Evolutionary conservation across 2,329 filamentous ascomycete species (phyloP).

Genomic region (Aspergillus cejpii): DNA sequence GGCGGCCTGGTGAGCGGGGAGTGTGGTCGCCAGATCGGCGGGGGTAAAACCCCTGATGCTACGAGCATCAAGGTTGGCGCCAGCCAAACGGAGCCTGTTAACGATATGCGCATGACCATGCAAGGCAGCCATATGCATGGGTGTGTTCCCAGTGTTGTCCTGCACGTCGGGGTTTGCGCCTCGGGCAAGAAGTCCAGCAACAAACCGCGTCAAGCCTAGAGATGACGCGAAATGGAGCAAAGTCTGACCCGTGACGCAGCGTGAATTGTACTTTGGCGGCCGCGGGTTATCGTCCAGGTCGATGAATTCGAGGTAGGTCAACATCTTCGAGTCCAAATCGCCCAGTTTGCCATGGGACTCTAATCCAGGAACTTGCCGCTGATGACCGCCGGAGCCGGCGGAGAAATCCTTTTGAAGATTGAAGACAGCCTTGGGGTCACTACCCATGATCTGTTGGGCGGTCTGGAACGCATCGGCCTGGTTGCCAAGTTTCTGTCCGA

Average conservation of each 20-base stretch:
- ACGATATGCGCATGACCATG: constrained; percentile 71
- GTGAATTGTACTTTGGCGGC: constrained; percentile 60
- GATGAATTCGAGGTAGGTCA: constrained; percentile 70
- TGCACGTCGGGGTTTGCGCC: constrained; percentile 69
- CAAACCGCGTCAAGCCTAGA: constrained; percentile 66
- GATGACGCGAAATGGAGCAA: constrained; percentile 75
- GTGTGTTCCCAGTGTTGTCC: constrained; percentile 73
- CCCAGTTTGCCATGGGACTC: constrained; percentile 39
- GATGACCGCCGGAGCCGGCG: constrained; percentile 40
- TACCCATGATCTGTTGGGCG: constrained; percentile 45
- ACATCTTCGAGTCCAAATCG: constrained; percentile 60
- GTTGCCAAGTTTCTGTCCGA: constrained; percentile 43
- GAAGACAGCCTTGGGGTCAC: constrained; percentile 45
- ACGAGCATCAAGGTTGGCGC: constrained; percentile 63
- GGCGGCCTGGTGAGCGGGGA: constrained; percentile 58
- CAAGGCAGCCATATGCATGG: constrained; percentile 73
- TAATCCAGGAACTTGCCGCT: constrained; percentile 41
- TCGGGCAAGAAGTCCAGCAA: constrained; percentile 66
- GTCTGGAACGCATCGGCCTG: constrained; percentile 45
- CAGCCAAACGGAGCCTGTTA: constrained; percentile 63
- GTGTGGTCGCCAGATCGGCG: constrained; percentile 62
- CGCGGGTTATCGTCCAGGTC: constrained; percentile 69
- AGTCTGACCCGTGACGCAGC: constrained; percentile 62
- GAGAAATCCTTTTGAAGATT: constrained; percentile 39
- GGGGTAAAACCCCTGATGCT: constrained; percentile 65